phyloP scores from a whole-genome alignment of 441 rosid genomes.

The Raphanus hybrid region DNA sequence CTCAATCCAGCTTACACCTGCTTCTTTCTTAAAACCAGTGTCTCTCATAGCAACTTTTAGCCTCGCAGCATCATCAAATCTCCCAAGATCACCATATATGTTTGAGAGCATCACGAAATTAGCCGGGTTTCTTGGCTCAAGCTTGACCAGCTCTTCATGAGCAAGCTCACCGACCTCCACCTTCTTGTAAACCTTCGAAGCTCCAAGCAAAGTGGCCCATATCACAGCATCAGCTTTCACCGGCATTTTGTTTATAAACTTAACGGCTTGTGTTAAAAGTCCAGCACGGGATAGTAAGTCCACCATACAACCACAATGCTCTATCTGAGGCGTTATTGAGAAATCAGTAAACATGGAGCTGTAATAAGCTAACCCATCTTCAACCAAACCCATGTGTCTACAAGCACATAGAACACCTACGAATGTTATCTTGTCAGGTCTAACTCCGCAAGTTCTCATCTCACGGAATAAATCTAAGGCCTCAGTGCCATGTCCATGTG shows the following conservation, averaged over 20 bases:
- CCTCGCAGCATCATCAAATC: conserved; percentile 65
- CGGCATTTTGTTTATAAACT: conserved; percentile 60
- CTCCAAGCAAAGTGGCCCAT: conserved; percentile 70
- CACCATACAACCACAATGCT: conserved; percentile 80
- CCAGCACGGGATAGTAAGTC: conserved; percentile 74
- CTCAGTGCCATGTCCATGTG: conserved; percentile 57
- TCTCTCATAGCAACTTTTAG: conserved; percentile 70
- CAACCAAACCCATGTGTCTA: conserved; percentile 71
- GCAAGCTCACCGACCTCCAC: conserved; percentile 66
- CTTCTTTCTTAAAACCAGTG: conserved; percentile 61
- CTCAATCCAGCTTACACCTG: conserved; percentile 70
- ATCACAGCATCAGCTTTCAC: conserved; percentile 65
- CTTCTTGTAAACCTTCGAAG: conserved; percentile 62
- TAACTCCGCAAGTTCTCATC: conserved; percentile 51
- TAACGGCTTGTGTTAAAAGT: conserved; percentile 57
- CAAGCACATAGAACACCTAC: conserved; percentile 69
- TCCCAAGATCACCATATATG: conserved; percentile 57
- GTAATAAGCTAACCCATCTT: conserved; percentile 60
- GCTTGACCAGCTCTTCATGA: conserved; percentile 48
- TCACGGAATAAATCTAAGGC: conserved; percentile 55
- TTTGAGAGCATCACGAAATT: conserved; percentile 64
- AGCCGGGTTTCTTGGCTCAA: conserved; percentile 60
- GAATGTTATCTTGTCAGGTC: conserved; percentile 71
- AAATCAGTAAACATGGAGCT: conserved; percentile 55
- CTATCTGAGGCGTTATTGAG: conserved; percentile 60